Evolutionary conservation across 2,329 filamentous ascomycete genomes (phyloP), one percentile per base, ranked within the genome.

Genomic region (Chaetomiaceae sp.): DNA sequence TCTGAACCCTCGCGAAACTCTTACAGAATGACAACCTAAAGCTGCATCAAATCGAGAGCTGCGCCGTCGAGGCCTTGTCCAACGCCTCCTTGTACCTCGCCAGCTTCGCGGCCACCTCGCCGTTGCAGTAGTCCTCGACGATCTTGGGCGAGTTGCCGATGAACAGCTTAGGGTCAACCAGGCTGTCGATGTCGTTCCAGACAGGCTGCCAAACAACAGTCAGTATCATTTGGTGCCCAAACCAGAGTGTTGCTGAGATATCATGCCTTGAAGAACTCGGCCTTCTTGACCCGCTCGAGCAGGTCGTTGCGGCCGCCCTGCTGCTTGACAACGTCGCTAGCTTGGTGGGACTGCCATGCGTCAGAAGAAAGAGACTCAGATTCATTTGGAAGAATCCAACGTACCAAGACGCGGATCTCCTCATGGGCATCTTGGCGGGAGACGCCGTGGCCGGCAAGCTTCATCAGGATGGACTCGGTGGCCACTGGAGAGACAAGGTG

Each of bases 391-490:
- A n/a, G n/a, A n/a, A n/a, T 7, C 2, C 14, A 14, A 34, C 50
- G 27, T 53, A 55, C 53, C 38, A 95, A 75, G 1, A 95, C 85
- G 7, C 84, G 83, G 59, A 95, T 90, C 65, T 91, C 71, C 69
- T 95, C 89, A 66, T 95, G 89, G 1, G 87, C 84, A 19, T 90
- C 86, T 63, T 94, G 88, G 41, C 88, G 73, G 9, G 79, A 86
- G 22, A 72, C 76, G 26, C 86, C 87, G 60, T 82, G 76, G 47
- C 80, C 78, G 22, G 83, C 79, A 46, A 91, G 74, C 56, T 79
- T 81, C 86, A 94, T 89, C 63, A 90, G 86, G 62, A 89, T 82
- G 55, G 76, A 74, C 61, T 78, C 71, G 26, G 56, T 60, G 1
- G 54, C 49, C 53, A 56, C 47, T 46, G 29, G 6, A 17, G 14